Evolutionary conservation across 2,329 filamentous ascomycete species (phyloP), one percentile per base, ranked within the genome.

Genomic region (Microcyclosporella mali): DNA sequence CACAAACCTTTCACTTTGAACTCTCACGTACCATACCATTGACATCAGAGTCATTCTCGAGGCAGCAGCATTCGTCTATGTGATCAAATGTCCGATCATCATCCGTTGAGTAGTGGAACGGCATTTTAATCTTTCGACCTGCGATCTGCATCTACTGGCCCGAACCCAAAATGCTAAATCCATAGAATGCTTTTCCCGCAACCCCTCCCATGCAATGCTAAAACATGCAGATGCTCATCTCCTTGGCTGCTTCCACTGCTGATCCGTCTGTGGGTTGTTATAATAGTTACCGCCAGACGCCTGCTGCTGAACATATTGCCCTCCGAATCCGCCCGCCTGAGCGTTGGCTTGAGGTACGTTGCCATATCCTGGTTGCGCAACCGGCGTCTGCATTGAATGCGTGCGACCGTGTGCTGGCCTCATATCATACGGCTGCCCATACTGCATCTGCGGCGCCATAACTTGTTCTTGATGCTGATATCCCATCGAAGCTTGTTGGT

Each of bases 291-390:
- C 28, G 25, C 18, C 30, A 47, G 37, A 29, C 29, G 33, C 40
- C 27, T 46, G 37, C 29, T 47, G 49, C 40, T 50, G 47, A 18
- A 47, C 44, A 40, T 41, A 52, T 25, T 50, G 50, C 6, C 44
- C 50, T 16, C 50, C 50, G 41, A 42, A 50, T 3, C 45, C 47
- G 11, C 41, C 43, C 8, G 37, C 39, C 18, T 28, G 42, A 12
- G 47, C 14, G 15, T 31, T 29, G 15, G 32, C 15, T 12, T 27
- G 39, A 32, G 42, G 47, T 46, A 39, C 33, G 41, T 28, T 33
- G 27, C 29, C 41, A 33, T 16, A 7, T 11, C 6, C 6, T 16
- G 25, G 21, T 32, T 44, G 37, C 41, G 28, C 34, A 12, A 34
- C 33, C 18, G 34, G 29, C 35, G 28, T 15, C 35, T 16, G 14